Percentiles rank a stretch among this genome's conserved stretches.
phyloP scores from a whole-genome alignment of 176 grass and related monocot genomes.

The Raddia distichophylla region DNA sequence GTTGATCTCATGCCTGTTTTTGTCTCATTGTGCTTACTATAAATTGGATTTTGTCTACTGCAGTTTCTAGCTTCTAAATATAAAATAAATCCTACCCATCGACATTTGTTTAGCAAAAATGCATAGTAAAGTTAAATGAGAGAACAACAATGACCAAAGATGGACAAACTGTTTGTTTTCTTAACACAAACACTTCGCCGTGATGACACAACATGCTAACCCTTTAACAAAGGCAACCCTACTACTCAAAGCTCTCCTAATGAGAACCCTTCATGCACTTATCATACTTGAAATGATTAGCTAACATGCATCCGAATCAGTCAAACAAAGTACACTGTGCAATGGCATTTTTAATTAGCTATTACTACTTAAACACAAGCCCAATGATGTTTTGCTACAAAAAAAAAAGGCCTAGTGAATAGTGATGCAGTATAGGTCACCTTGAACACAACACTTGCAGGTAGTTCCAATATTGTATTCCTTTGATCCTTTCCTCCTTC shows the following conservation, averaged over 20 bases:
- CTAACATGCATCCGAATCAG: constrained; percentile 1
- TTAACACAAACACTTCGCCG: constrained; percentile 1
- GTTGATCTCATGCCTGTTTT: not conserved
- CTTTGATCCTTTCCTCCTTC: not conserved
- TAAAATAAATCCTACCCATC: not conserved
- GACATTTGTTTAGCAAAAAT: not conserved
- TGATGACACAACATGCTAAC: constrained; percentile 15
- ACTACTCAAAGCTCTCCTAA: not conserved
- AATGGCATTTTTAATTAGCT: constrained; percentile 9
- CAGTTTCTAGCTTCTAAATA: not conserved
- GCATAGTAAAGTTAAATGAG: not conserved
- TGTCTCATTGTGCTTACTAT: not conserved
- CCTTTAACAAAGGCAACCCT: not conserved
- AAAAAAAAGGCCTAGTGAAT: not conserved
- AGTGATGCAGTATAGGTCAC: constrained; percentile 14
- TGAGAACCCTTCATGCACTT: constrained; percentile 30
- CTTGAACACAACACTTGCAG: constrained; percentile 27
- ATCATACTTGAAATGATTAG: constrained; percentile 36
- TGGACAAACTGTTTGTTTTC: constrained; percentile 14
- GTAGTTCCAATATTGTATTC: not conserved
- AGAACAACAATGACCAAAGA: constrained; percentile 10
- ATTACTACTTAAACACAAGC: constrained; percentile 16
- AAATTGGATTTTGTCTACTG: not conserved
- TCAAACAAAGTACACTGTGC: constrained; percentile 18
- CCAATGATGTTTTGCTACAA: not conserved